Conservation (phyloP, 495 filamentous ascomycete species). For the Podospora tetraspora region DNA sequence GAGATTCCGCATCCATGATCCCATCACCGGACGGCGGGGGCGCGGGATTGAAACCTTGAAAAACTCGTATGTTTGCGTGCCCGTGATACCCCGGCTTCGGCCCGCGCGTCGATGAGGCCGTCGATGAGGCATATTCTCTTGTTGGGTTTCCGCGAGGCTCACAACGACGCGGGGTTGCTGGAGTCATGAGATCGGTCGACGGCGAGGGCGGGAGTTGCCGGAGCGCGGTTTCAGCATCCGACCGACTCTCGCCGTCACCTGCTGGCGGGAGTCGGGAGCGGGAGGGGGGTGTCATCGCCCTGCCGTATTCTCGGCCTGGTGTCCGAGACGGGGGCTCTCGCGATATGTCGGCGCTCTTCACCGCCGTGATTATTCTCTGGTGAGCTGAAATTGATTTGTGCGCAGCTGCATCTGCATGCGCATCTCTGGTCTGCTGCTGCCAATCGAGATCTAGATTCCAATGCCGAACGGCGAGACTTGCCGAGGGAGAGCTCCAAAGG, state of each 20-base stretch:
- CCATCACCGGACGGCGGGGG: neutral
- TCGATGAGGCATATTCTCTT: neutral
- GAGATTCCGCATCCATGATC: neutral
- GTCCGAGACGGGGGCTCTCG: neutral
- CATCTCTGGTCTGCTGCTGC: neutral
- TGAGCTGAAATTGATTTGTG: neutral
- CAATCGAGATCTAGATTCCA: neutral
- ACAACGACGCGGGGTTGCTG: neutral
- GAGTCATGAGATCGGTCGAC: neutral
- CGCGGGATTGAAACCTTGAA: neutral
- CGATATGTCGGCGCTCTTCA: neutral
- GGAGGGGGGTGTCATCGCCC: neutral
- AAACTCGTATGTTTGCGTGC: neutral
- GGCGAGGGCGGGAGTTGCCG: neutral
- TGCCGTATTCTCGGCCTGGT: neutral
- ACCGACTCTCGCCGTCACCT: neutral
- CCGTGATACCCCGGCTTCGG: neutral
- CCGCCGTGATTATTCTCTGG: neutral
- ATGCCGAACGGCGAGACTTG: conserved; percentile 4
- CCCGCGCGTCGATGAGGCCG: neutral
- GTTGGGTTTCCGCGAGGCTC: neutral
- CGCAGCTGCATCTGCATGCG: neutral
- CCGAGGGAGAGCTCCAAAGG: neutral
- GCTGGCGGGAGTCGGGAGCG: neutral
- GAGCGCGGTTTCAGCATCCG: neutral